A percentile compares a stretch with the other conserved stretches of the same genome.
Conservation (phyloP, 345 rosid genomes). For the Brassica incana region DNA sequence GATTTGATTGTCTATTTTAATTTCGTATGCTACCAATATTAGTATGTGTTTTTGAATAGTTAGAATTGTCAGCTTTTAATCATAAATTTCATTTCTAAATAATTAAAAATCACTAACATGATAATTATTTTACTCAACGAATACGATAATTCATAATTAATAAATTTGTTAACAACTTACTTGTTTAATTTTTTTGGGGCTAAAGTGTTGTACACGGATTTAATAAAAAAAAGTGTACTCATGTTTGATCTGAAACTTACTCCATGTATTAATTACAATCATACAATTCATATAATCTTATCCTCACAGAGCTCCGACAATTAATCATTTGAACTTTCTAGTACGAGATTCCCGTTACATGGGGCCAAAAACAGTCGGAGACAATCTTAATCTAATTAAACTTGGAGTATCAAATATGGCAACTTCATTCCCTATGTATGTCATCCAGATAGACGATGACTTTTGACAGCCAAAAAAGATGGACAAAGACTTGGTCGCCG, state of each 20-base stretch:
- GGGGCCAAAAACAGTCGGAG: background rate
- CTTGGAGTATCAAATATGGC: background rate
- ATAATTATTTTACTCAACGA: background rate
- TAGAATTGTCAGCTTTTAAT: background rate
- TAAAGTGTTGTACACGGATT: background rate
- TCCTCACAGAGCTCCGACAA: background rate
- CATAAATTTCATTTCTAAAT: background rate
- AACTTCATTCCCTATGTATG: background rate
- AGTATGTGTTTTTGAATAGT: background rate
- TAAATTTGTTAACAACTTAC: background rate
- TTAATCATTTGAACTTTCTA: background rate
- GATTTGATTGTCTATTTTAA: background rate
- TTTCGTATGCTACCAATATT: background rate
- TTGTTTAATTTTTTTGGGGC: background rate
- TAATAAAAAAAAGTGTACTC: background rate
- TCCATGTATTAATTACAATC: too few relatives aligned
- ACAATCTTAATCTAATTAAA: background rate
- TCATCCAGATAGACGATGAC: background rate
- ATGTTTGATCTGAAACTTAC: too few relatives aligned
- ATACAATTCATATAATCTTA: background rate
- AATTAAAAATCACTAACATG: background rate
- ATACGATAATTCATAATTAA: background rate
- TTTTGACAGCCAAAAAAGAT: background rate
- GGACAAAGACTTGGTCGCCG: constrained; percentile 16
- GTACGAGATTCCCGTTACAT: background rate